These are phyloP conservation scores for Termitomyces sp. DNA, from an alignment of 768 basidiomycete species.

Conservation along the genomic window DNA sequence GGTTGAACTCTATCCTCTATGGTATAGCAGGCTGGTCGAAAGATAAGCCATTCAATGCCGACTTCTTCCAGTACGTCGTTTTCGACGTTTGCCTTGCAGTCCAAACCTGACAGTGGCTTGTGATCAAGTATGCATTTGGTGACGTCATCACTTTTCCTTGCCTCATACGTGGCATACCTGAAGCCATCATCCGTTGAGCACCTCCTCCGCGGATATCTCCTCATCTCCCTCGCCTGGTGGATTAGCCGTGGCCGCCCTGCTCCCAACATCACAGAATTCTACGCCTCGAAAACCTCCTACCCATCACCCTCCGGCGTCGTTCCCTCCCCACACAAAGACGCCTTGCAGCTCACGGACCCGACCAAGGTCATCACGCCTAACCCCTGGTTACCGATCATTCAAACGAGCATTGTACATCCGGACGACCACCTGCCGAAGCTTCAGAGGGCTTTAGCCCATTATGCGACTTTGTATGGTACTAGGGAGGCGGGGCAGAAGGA, in stretches of 20 bases:
- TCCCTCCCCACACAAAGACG: conserved; percentile 20
- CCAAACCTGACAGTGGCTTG: not conserved
- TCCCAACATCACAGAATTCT: conserved; percentile 47
- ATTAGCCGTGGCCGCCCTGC: conserved; percentile 50
- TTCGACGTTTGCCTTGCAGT: not conserved
- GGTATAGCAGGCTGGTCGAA: conserved; percentile 15
- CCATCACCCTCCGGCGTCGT: conserved; percentile 12
- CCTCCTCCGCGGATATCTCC: conserved; percentile 58
- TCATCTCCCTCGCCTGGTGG: conserved; percentile 46
- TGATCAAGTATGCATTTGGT: conserved; percentile 61
- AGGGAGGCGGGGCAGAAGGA: conserved; percentile 21
- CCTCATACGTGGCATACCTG: conserved; percentile 37
- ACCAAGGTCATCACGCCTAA: conserved; percentile 37
- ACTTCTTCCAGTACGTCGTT: conserved; percentile 18
- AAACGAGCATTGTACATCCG: conserved; percentile 50
- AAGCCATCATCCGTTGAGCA: conserved; percentile 38
- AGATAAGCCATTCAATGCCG: conserved; percentile 16
- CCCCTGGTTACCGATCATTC: conserved; percentile 54
- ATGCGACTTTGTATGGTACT: conserved; percentile 17
- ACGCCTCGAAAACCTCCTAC: conserved; percentile 20
- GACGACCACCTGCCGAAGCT: conserved; percentile 44
- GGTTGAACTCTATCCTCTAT: conserved; percentile 17
- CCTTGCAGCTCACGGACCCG: conserved; percentile 22
- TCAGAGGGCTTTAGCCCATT: conserved; percentile 26
- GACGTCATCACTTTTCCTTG: conserved; percentile 60